Base-by-base conservation (phyloP, 75 land plant species). In the Chamaecyparis obtusa region DNA sequence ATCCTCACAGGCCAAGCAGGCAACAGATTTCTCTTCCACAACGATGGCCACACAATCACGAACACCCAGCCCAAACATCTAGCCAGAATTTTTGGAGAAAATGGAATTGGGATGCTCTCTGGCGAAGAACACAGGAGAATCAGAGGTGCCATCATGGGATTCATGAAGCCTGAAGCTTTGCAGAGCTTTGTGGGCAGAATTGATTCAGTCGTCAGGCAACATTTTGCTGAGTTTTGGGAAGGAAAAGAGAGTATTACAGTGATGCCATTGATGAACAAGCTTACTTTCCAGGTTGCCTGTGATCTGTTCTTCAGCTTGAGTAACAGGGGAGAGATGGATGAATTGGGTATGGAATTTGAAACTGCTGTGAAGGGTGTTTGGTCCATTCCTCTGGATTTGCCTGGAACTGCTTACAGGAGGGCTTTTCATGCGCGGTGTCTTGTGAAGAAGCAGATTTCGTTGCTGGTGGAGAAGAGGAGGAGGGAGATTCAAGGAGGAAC, bases 11-110 rank as follows among this genome's bases (percentile, higher is more conserved):
- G 84, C 16, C 90, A 90, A 24, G 88, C 41, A 3, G 94, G 94
- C 9, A 94, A 94, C 85, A 90, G 88, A 85, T 89, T 93, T 81
- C 33, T 91, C 55, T 93, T 93, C 75, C 41, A 88, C 77, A 88
- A 90, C 43, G 94, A 91, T 19, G 67, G 67, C 6, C 67, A 19
- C 67, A 60, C 21, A 4, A 60, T 35, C 32, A 15, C 16, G 81
- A 37, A 37, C 81, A 35, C 14, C 36, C 33, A 14, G 8, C 41
- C 81, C 67, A 60, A 60, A 19, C 21, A 60, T 60, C 19, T 60
- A 5, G 21, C 5, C 5, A 17, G 67, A 7, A 60, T 60, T 60
- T 60, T 60, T 60, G 67, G 67, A 0, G 67, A 60, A 19, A 60
- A 21, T 19, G 24, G n/a, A n/a, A 41, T 41, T 5, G 24, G 24